Conservation (phyloP, 345 rosid species). For the Euphorbia pulcherrima region DNA sequence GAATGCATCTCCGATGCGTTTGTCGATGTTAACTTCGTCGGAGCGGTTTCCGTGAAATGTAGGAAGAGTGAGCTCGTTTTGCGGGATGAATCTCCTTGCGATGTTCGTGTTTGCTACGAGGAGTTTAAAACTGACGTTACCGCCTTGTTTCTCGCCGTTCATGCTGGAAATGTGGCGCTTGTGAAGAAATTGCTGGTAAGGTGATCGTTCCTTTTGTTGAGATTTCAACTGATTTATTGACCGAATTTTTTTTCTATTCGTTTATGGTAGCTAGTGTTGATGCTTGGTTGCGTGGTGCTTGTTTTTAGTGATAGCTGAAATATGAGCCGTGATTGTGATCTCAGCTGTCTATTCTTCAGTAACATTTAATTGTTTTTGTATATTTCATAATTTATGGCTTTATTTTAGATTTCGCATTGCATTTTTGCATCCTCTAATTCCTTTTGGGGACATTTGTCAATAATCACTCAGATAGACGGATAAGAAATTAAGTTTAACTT, state of each 20-base stretch:
- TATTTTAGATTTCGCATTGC: background rate
- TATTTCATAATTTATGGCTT: background rate
- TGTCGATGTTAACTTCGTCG: conserved; percentile 83
- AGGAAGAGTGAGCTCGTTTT: conserved; percentile 65
- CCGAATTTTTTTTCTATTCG: conserved; percentile 1
- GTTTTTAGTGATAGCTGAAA: background rate
- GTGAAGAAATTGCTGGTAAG: conserved; percentile 79
- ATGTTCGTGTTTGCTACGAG: conserved; percentile 60
- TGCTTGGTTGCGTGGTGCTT: background rate
- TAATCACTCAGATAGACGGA: background rate
- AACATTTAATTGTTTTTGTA: background rate
- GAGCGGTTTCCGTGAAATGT: conserved; percentile 67
- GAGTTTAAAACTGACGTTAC: conserved; percentile 93
- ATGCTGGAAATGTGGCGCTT: conserved; percentile 66
- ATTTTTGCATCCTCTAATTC: background rate
- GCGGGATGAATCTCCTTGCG: conserved; percentile 57
- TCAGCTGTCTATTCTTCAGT: background rate
- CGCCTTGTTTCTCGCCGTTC: conserved; percentile 85
- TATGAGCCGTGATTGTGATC: background rate
- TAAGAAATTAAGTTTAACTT: background rate
- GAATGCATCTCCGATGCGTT: conserved; percentile 65
- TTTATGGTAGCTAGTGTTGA: background rate
- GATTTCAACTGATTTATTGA: conserved; percentile 11
- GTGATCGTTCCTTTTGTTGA: background rate
- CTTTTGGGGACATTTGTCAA: background rate